Conservation (phyloP, 2,329 filamentous ascomycete species). For the Ploettnerulaceae sp. region DNA sequence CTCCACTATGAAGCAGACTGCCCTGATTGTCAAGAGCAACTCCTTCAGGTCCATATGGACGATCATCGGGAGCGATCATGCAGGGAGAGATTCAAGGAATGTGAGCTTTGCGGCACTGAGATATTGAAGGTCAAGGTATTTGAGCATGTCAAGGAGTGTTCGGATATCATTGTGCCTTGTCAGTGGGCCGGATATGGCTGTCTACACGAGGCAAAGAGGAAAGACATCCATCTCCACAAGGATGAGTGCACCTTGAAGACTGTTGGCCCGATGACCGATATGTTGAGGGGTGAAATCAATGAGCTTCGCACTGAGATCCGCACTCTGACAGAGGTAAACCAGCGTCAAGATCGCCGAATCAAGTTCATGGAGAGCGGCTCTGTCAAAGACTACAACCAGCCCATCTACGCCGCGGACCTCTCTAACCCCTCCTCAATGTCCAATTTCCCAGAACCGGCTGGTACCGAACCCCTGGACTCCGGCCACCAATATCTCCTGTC, state of each 20-base stretch:
- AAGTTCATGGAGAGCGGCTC: slow-evolving; percentile 39
- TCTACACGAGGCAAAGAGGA: slow-evolving; percentile 37
- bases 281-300: slow-evolving; percentile 42
- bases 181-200: slow-evolving; percentile 49
- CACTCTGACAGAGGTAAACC: slow-evolving; percentile 38
- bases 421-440: slow-evolving; percentile 24
- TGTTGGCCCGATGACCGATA: slow-evolving; percentile 45
- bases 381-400: slow-evolving; percentile 27
- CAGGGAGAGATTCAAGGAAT: slow-evolving; percentile 32
- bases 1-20: slow-evolving; percentile 50
- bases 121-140: slow-evolving; percentile 26
- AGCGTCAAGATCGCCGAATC: slow-evolving; percentile 39
- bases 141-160: slow-evolving; percentile 41
- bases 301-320: slow-evolving; percentile 41
- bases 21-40: slow-evolving; percentile 45
- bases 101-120: slow-evolving; percentile 27
- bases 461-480: slow-evolving; percentile 33
- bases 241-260: slow-evolving; percentile 48
- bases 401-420: slow-evolving; percentile 24
- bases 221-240: slow-evolving; percentile 42
- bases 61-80: slow-evolving; percentile 46
- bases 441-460: slow-evolving; percentile 24
- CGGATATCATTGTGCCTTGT: slow-evolving; percentile 40
- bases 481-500: slow-evolving; percentile 42
- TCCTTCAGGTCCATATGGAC: slow-evolving; percentile 44